Percentiles rank a stretch among this genome's conserved stretches.
These are phyloP conservation scores for Aspergillus pseudoviridinutans DNA, from an alignment of 2,329 filamentous ascomycete genomes.

Conservation along the genomic window DNA sequence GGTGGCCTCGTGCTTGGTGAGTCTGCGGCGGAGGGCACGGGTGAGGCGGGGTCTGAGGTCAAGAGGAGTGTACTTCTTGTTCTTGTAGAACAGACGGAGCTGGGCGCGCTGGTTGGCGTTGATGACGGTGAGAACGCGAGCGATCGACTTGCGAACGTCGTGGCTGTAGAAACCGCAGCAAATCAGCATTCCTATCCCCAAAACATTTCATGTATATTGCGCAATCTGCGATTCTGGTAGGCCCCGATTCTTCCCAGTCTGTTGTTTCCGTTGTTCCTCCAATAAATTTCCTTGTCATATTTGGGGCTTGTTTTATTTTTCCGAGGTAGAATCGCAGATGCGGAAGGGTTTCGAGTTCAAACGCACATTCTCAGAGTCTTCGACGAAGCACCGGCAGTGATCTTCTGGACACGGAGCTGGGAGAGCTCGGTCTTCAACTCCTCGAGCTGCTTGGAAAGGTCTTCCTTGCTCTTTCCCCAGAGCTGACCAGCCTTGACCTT, in stretches of 20 bases:
- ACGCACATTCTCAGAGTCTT: conserved; percentile 98
- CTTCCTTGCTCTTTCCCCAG: conserved; percentile 99
- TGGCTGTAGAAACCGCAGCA: conserved; percentile 57
- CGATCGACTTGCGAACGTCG: conserved; percentile 99
- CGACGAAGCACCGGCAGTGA: conserved; percentile 82
- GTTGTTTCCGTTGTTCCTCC: neutral
- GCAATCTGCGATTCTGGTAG: neutral
- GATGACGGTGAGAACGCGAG: conserved; percentile 97
- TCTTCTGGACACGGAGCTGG: conserved; percentile 97
- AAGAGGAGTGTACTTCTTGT: conserved; percentile 98
- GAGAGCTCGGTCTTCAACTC: conserved; percentile 96
- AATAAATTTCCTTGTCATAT: neutral
- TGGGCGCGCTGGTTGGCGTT: conserved; percentile 98
- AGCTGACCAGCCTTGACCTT: conserved; percentile 94
- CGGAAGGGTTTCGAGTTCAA: conserved; percentile 18
- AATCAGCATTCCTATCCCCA: conserved; percentile 24
- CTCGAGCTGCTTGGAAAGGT: conserved; percentile 89
- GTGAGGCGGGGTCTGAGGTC: conserved; percentile 99
- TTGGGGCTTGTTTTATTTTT: neutral
- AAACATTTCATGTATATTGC: neutral
- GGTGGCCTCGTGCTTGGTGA: conserved; percentile 86
- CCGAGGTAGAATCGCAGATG: neutral
- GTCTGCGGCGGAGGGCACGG: conserved; percentile 90
- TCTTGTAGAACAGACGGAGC: conserved; percentile 99
- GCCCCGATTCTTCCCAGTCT: neutral